phyloP scores from a whole-genome alignment of 2,329 filamentous ascomycete species.

The Orbilia javanica region DNA sequence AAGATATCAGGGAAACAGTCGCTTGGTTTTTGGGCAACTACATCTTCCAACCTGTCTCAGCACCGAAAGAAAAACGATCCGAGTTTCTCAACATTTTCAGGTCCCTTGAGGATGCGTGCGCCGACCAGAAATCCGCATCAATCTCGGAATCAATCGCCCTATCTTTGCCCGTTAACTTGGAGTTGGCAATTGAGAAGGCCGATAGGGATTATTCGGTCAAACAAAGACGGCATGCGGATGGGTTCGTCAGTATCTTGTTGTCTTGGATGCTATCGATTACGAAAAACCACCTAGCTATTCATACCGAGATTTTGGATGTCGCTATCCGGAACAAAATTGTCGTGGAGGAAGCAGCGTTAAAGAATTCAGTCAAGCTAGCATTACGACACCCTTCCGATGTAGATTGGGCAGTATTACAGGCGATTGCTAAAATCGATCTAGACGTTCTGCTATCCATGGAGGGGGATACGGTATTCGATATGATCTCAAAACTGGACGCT shows the following conservation, averaged over 20 bases:
- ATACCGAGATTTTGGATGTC: slow-evolving; percentile 41
- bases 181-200: slow-evolving; percentile 49
- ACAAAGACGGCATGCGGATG: slow-evolving; percentile 46
- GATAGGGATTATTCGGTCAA: slow-evolving; percentile 45
- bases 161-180: slow-evolving; percentile 24
- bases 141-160: not conserved
- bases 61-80: slow-evolving; percentile 36
- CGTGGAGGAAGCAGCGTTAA: slow-evolving; percentile 25
- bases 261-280: slow-evolving; percentile 52
- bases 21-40: slow-evolving; percentile 42
- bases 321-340: slow-evolving; percentile 39
- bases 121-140: not conserved
- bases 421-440: slow-evolving; percentile 46
- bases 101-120: slow-evolving; percentile 21
- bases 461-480: slow-evolving; percentile 29
- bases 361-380: slow-evolving; percentile 28
- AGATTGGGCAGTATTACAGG: slow-evolving; percentile 38
- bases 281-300: slow-evolving; percentile 15
- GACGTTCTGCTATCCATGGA: slow-evolving; percentile 34
- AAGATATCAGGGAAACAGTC: slow-evolving; percentile 19
- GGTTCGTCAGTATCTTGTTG: slow-evolving; percentile 45
- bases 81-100: slow-evolving; percentile 27
- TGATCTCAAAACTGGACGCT: slow-evolving; percentile 28
- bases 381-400: slow-evolving; percentile 2
- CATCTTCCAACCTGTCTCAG: slow-evolving; percentile 41